phyloP scores from a whole-genome alignment of 345 rosid genomes.

The Stellera chamaejasme region DNA sequence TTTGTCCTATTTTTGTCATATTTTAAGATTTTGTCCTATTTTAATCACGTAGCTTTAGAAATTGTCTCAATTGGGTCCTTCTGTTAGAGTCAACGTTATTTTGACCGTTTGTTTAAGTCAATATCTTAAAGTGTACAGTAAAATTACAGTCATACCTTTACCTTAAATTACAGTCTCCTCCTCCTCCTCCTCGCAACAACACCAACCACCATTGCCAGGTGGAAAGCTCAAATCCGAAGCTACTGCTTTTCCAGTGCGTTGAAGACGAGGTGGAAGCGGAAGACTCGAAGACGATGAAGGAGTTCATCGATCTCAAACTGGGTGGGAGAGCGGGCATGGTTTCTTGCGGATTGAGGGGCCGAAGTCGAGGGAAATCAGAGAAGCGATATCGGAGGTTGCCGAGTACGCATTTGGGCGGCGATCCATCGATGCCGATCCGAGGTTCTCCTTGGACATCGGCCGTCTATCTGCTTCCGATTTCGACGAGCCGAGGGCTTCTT shows the following conservation, averaged over 20 bases:
- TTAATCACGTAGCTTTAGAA: too few species aligned
- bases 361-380: conserved; percentile 17
- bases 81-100: too few species aligned
- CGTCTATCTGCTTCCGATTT: conserved; percentile 18
- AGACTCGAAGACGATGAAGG: conserved; percentile 54
- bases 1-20: too few species aligned
- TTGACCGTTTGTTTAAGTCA: too few species aligned
- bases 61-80: too few species aligned
- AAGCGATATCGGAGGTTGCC: conserved; percentile 35
- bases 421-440: conserved; percentile 46
- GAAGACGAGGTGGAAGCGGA: conserved; percentile 21
- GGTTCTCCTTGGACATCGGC: conserved; percentile 31
- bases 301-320: conserved; percentile 59
- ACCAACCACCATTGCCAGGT: conserved; percentile 30
- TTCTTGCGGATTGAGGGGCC: conserved; percentile 4
- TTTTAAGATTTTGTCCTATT: too few species aligned
- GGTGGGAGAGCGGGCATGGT: conserved; percentile 11
- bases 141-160: too few species aligned
- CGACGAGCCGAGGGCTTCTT: conserved; percentile 74
- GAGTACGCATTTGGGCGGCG: conserved; percentile 42
- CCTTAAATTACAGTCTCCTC: too few species aligned
- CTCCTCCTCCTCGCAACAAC: conserved; percentile 23
- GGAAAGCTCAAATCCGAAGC: conserved; percentile 5
- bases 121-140: too few species aligned
- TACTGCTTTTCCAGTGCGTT: conserved; percentile 13